phyloP scores from a whole-genome alignment of 1,284 basidiomycete species.

The Apiotrichum domesticum region DNA sequence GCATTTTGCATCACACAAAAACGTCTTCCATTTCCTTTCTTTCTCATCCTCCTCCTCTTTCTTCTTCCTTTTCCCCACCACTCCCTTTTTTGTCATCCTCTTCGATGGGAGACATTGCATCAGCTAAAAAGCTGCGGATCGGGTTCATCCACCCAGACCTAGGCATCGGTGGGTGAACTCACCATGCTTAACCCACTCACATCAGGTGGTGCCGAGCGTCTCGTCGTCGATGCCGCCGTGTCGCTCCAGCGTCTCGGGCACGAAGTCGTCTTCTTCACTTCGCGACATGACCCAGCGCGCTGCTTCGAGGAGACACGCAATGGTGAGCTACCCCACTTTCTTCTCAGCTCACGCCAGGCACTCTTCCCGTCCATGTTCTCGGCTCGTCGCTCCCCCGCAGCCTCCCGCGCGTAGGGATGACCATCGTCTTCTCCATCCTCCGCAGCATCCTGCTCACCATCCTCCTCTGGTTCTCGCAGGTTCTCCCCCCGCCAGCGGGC shows the following conservation, averaged over 20 bases:
- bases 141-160: slow-evolving; percentile 93
- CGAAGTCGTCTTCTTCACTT: slow-evolving; percentile 86
- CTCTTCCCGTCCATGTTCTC: slow-evolving; percentile 72
- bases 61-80: neutral
- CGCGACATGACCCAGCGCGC: slow-evolving; percentile 75
- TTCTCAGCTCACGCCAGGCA: slow-evolving; percentile 54
- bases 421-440: slow-evolving; percentile 77
- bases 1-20: no score
- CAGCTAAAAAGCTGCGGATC: slow-evolving; percentile 50
- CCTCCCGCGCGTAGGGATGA: slow-evolving; percentile 65
- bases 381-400: slow-evolving; percentile 72
- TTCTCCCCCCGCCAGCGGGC: slow-evolving; percentile 30
- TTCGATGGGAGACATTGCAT: no score
- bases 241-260: slow-evolving; percentile 80
- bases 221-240: slow-evolving; percentile 92
- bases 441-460: slow-evolving; percentile 75
- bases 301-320: slow-evolving; percentile 87
- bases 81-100: neutral
- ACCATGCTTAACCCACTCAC: neutral
- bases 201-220: slow-evolving; percentile 84
- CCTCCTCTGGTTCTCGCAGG: slow-evolving; percentile 55
- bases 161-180: slow-evolving; percentile 67
- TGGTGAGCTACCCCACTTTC: slow-evolving; percentile 51
- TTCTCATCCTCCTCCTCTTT: neutral
- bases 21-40: no score